A percentile compares a stretch with the other conserved stretches of the same genome.
Evolutionary conservation across 2,329 filamentous ascomycete genomes (phyloP).

Genomic region (Venturia aucupariae): DNA sequence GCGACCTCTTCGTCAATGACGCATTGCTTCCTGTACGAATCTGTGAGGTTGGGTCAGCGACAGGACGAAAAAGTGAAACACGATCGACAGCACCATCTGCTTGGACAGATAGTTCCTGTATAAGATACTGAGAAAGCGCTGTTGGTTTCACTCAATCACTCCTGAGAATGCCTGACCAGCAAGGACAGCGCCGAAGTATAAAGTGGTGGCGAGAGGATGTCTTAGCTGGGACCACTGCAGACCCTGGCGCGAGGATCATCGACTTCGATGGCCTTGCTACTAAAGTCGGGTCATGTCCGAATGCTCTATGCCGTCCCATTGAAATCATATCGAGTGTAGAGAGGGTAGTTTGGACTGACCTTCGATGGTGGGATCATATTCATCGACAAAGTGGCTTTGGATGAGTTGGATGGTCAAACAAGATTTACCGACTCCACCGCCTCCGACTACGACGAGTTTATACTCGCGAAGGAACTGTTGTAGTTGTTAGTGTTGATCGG

Average conservation of each 20-base stretch:
- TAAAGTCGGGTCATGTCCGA: background rate
- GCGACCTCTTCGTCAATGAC: conserved; percentile 98
- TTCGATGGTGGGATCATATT: conserved; percentile 99
- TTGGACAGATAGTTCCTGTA: background rate
- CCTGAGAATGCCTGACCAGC: background rate
- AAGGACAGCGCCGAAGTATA: background rate
- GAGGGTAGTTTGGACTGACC: conserved; percentile 45
- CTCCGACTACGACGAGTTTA: conserved; percentile 78
- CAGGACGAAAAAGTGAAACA: background rate
- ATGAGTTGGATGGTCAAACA: conserved; percentile 87
- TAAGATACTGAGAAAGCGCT: background rate
- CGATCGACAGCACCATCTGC: background rate
- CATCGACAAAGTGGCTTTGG: conserved; percentile 91
- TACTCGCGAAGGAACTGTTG: conserved; percentile 43
- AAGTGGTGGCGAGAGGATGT: background rate
- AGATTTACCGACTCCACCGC: conserved; percentile 97
- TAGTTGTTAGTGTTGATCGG: background rate
- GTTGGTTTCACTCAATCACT: background rate
- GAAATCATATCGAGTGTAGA: conserved; percentile 3
- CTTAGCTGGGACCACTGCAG: background rate
- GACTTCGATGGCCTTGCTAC: background rate
- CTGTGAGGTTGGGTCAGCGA: conserved; percentile 41
- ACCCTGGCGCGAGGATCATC: background rate
- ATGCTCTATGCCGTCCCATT: background rate
- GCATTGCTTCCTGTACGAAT: conserved; percentile 99